Evolutionary conservation across 768 basidiomycete species (phyloP), one percentile per base, ranked within the genome.

Genomic region (Mycena polygramma): DNA sequence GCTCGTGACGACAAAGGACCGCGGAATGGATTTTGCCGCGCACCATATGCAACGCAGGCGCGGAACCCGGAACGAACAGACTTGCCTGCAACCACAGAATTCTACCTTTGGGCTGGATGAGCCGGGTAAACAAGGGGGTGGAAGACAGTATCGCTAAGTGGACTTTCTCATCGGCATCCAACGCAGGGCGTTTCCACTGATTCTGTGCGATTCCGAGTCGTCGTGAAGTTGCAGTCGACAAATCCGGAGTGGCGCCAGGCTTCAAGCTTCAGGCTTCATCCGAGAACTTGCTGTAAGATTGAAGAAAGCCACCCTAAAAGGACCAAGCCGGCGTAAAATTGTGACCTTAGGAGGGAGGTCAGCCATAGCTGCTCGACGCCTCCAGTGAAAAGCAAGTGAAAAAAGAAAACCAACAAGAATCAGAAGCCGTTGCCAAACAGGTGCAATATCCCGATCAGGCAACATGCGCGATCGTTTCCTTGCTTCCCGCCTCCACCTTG

Each of bases 161-260:
- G 24, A 99, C 98, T 99, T 97, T 84, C 98, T 98, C 97, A 99
- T 99, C 68, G 99, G 79, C 92, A 99, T 99, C 96, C 96, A 99
- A 43, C 97, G 83, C 46, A 99, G 85, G 0, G 95, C 88, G 75
- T 99, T 99, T 7, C 98, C 98, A 35, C 6, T 6, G 30, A 99
- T 89, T 1, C 97, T 99, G 81, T 99, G 97, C 2, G 95, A 92
- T 83, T 99, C 98, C 2, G 95, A 92, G 83, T 99, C 98, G 77
- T 98, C 92, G 77, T 91, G 86, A 54, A 99, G 92, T 98, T 8
- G 94, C 96, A 8, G 94, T 90, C 20, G 94, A 94, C 73, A 96
- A 85, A 77, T 97, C 94, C 0, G 91, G 83, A 48, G 91, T 83
- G 22, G 94, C 92, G 64, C 95, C 94, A n/a, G n/a, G n/a, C n/a